phyloP scores from a whole-genome alignment of 768 basidiomycete species.

The Steccherinum ochraceum region DNA sequence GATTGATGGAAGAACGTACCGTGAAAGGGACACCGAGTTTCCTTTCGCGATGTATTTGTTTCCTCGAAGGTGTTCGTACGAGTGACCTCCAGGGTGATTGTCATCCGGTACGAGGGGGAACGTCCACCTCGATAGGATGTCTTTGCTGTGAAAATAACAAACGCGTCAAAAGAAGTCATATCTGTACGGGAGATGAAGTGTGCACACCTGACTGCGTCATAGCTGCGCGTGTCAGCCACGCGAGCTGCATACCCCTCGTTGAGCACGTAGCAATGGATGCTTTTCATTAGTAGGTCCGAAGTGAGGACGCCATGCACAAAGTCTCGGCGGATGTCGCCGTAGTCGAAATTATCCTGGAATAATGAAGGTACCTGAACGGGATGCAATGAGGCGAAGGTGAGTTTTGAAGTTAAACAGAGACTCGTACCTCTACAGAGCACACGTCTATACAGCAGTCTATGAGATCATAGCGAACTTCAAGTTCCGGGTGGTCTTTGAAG shows the following conservation, averaged over 20 bases:
- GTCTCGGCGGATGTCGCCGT: conserved; percentile 83
- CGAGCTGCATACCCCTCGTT: conserved; percentile 89
- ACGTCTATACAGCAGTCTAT: conserved; percentile 89
- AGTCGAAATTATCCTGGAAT: conserved; percentile 99
- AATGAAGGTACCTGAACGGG: conserved; percentile 75
- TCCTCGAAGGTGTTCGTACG: conserved; percentile 82
- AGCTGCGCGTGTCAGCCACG: conserved; percentile 88
- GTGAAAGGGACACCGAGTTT: conserved; percentile 71
- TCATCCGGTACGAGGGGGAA: conserved; percentile 96
- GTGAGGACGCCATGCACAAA: conserved; percentile 94
- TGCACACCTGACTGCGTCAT: conserved; percentile 76
- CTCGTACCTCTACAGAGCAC: conserved; percentile 80
- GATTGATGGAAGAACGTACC: conserved; percentile 39
- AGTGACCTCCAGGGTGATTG: conserved; percentile 75
- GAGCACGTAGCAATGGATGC: conserved; percentile 85
- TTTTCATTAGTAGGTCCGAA: conserved; percentile 92
- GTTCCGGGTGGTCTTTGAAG: conserved; percentile 62
- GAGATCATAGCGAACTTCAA: conserved; percentile 84
- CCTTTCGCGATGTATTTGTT: conserved; percentile 86
- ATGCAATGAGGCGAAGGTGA: neutral
- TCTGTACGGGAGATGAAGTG: neutral
- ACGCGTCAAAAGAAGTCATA: neutral
- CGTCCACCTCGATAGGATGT: conserved; percentile 89
- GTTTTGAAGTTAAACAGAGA: neutral
- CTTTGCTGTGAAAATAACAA: conserved; percentile 53